These are phyloP conservation scores for Termitomyces sp. DNA, from an alignment of 768 basidiomycete species.

Conservation along the genomic window DNA sequence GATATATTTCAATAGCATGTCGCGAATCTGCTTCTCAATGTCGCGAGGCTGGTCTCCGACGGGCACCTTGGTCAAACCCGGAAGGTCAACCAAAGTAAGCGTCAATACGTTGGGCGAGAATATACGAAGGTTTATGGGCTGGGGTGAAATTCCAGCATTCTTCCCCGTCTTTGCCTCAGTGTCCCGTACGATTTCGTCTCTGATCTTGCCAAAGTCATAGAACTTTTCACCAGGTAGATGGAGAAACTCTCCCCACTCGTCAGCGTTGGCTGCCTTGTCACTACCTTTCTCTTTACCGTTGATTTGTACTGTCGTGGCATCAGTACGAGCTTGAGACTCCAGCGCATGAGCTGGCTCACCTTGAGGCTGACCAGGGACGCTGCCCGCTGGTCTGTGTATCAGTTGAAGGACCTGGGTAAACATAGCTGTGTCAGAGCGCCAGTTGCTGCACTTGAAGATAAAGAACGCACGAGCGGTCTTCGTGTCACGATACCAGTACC, in stretches of 20 bases:
- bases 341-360: conserved; percentile 27
- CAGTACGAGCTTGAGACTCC: conserved; percentile 7
- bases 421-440: conserved; percentile 1
- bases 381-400: conserved; percentile 71
- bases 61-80: conserved; percentile 92
- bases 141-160: conserved; percentile 96
- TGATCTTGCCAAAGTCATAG: conserved; percentile 95
- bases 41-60: conserved; percentile 96
- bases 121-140: conserved; percentile 96
- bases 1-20: conserved; percentile 96
- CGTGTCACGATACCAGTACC: conserved; percentile 98
- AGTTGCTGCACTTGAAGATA: neutral
- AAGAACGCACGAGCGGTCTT: conserved; percentile 74
- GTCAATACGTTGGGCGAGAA: conserved; percentile 97
- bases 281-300: conserved; percentile 45
- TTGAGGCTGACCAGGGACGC: conserved; percentile 28
- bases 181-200: conserved; percentile 93
- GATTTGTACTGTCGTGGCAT: conserved; percentile 29
- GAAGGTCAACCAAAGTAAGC: conserved; percentile 94
- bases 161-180: conserved; percentile 98
- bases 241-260: conserved; percentile 99
- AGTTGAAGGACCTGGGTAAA: conserved; percentile 79
- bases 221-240: conserved; percentile 97
- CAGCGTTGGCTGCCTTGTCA: conserved; percentile 79
- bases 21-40: conserved; percentile 95